Conservation (phyloP, 2,329 filamentous ascomycete species). For the Talaromyces piceae region DNA sequence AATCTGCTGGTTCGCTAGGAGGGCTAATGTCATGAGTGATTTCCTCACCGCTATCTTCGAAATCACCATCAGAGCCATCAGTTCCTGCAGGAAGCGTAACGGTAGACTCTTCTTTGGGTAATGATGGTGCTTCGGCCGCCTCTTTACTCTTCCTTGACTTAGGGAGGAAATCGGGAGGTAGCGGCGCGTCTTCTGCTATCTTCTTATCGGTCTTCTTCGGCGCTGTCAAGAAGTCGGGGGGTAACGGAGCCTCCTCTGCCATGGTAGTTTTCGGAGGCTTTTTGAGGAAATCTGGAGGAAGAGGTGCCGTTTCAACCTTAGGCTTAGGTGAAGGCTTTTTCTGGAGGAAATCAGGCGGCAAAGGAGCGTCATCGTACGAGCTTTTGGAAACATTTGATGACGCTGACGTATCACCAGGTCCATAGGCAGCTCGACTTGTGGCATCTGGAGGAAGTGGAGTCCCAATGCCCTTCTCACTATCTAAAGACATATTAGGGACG, state of each 20-base stretch:
- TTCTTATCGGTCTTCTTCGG: slow-evolving; percentile 12
- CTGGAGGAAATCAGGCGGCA: slow-evolving; percentile 22
- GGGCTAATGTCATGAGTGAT: slow-evolving; percentile 34
- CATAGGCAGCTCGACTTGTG: slow-evolving; percentile 40
- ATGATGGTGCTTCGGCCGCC: slow-evolving; percentile 15
- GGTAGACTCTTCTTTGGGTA: slow-evolving; percentile 20
- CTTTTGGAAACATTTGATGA: slow-evolving; percentile 37
- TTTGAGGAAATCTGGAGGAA: slow-evolving; percentile 19
- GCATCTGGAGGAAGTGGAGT: slow-evolving; percentile 41
- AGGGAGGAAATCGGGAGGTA: slow-evolving; percentile 19
- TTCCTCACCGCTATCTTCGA: slow-evolving; percentile 41
- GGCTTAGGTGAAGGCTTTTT: slow-evolving; percentile 3
- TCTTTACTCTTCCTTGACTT: slow-evolving; percentile 11
- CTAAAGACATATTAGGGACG: slow-evolving; percentile 23
- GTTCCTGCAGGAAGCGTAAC: slow-evolving; percentile 29
- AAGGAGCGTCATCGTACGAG: slow-evolving; percentile 34
- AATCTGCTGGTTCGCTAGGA: slow-evolving; percentile 21
- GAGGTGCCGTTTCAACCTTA: slow-evolving; percentile 16
- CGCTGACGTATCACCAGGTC: slow-evolving; percentile 42
- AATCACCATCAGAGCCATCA: slow-evolving; percentile 33
- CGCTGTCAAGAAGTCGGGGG: slow-evolving; percentile 15
- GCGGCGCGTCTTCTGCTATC: slow-evolving; percentile 17
- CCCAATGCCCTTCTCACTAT: slow-evolving; percentile 25
- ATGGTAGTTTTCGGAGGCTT: slow-evolving; percentile 3
- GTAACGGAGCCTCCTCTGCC: slow-evolving; percentile 15